Percentiles rank a stretch among this genome's conserved stretches.
These are phyloP conservation scores for Venturia oleaginea DNA, from an alignment of 2,329 filamentous ascomycete species.

Conservation along the genomic window DNA sequence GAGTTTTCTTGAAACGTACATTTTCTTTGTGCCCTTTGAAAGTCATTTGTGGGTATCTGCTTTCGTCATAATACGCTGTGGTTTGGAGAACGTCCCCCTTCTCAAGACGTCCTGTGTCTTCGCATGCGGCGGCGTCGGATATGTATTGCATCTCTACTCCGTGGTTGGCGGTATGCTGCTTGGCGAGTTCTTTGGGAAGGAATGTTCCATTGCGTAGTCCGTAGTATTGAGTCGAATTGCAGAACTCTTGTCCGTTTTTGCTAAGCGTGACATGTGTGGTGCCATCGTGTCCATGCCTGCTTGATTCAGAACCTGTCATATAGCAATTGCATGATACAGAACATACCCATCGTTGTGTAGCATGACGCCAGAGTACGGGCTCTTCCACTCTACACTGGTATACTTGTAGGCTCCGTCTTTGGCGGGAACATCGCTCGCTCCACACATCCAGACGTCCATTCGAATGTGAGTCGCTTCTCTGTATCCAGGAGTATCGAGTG, in stretches of 20 bases:
- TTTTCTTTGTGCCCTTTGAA: slow-evolving; percentile 5
- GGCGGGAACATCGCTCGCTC: slow-evolving; percentile 8
- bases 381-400: not conserved
- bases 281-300: slow-evolving; percentile 12
- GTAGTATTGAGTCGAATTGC: slow-evolving; percentile 13
- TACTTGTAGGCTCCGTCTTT: slow-evolving; percentile 6
- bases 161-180: not conserved
- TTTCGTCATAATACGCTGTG: slow-evolving; percentile 1
- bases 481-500: slow-evolving; percentile 8
- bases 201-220: not conserved
- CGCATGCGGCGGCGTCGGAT: slow-evolving; percentile 9
- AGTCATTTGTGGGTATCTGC: slow-evolving; percentile 10
- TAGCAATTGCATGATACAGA: not conserved
- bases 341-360: slow-evolving; percentile 10
- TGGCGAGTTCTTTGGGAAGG: not conserved
- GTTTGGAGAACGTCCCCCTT: slow-evolving; percentile 7
- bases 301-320: not conserved
- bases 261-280: slow-evolving; percentile 5
- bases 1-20: not conserved
- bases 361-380: slow-evolving; percentile 9
- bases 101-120: slow-evolving; percentile 8
- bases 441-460: slow-evolving; percentile 10
- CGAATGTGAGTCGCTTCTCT: slow-evolving; percentile 7
- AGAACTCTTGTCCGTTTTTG: slow-evolving; percentile 8
- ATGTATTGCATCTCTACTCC: slow-evolving; percentile 10